Conservation (phyloP, 345 rosid species). For the Zanthoxylum bungeanum region DNA sequence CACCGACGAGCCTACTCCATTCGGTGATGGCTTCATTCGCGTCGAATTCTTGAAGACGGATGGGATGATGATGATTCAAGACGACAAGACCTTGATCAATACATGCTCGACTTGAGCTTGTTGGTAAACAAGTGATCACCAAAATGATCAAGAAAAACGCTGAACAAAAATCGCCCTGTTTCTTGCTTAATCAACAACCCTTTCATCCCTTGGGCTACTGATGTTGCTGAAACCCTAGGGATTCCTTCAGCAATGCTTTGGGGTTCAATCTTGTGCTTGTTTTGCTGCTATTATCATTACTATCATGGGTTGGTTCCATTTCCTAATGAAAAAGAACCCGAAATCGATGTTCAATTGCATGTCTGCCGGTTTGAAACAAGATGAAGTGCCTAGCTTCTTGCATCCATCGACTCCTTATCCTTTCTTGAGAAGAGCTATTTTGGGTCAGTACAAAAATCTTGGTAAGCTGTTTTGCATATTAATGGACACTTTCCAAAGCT, state of each 20-base stretch:
- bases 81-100: slow-evolving; percentile 34
- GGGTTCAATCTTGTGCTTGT: slow-evolving; percentile 91
- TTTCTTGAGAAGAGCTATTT: slow-evolving; percentile 40
- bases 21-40: slow-evolving; percentile 63
- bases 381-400: slow-evolving; percentile 80
- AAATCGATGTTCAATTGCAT: slow-evolving; percentile 58
- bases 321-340: slow-evolving; percentile 51
- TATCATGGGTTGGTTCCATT: slow-evolving; percentile 45
- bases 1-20: slow-evolving; percentile 37
- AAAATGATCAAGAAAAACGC: slow-evolving; percentile 41
- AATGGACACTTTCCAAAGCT: slow-evolving; percentile 68
- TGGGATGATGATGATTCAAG: slow-evolving; percentile 47
- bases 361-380: slow-evolving; percentile 64
- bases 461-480: slow-evolving; percentile 65
- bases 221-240: slow-evolving; percentile 62
- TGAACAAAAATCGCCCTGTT: slow-evolving; percentile 58
- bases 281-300: slow-evolving; percentile 69
- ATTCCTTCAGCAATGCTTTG: slow-evolving; percentile 83
- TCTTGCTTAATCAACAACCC: slow-evolving; percentile 84
- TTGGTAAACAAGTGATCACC: slow-evolving; percentile 43
- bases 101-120: slow-evolving; percentile 48
- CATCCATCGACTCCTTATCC: slow-evolving; percentile 52
- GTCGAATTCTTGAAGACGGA: slow-evolving; percentile 73
- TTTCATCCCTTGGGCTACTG: slow-evolving; percentile 82
- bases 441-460: slow-evolving; percentile 59